These are phyloP conservation scores for Selaginella tamariscina DNA, from an alignment of 75 land plant genomes.

Conservation along the genomic window DNA sequence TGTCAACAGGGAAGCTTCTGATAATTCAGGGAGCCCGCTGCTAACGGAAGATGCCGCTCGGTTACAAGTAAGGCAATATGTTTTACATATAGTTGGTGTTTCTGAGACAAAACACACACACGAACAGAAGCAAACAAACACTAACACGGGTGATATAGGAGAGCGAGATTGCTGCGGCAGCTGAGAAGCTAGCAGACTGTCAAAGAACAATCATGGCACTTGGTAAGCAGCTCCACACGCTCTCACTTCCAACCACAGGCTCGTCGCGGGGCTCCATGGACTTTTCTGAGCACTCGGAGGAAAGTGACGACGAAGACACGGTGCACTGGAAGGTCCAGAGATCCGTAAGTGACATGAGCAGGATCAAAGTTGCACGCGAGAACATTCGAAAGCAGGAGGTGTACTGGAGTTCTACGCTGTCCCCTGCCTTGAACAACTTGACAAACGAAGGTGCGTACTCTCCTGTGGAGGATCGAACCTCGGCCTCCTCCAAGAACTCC, in stretches of 20 bases:
- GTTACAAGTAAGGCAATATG: neutral
- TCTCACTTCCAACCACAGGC: constrained; percentile 1
- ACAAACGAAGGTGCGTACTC: neutral
- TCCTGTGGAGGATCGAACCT: too few species aligned
- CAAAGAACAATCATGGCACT: constrained; percentile 58
- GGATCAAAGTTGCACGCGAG: neutral
- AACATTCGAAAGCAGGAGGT: neutral
- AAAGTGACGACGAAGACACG: neutral
- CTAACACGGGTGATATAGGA: constrained; percentile 29
- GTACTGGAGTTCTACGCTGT: neutral
- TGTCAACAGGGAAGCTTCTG: neutral
- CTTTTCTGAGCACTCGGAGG: neutral
- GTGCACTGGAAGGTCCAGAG: neutral
- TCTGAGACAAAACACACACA: too few species aligned
- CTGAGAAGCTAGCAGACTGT: constrained; percentile 59
- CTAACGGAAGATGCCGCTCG: neutral
- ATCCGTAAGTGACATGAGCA: neutral
- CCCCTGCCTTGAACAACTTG: neutral
- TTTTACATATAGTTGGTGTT: too few species aligned
- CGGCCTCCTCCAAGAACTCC: neutral
- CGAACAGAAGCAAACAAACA: neutral
- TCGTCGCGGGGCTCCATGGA: neutral
- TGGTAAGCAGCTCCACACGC: constrained; percentile 44
- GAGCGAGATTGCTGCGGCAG: constrained; percentile 44
- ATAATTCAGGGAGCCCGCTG: too few species aligned